These are phyloP conservation scores for Chlorella sp. DNA, from an alignment of 139 green algal genomes.

Conservation along the genomic window DNA sequence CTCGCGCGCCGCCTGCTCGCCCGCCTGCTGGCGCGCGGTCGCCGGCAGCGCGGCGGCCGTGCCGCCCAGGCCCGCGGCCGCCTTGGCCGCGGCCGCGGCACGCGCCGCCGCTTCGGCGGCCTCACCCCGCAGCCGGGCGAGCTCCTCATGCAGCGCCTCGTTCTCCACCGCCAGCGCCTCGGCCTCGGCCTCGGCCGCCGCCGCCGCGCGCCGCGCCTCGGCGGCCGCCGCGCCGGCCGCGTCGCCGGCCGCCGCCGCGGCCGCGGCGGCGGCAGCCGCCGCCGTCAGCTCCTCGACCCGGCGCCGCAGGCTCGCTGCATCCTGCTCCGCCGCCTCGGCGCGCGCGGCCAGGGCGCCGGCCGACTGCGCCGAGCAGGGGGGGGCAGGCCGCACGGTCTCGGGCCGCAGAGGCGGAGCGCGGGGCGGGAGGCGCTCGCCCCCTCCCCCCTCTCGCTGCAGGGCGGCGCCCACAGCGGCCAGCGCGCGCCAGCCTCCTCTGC, in stretches of 20 bases:
- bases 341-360: not conserved
- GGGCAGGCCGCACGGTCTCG: not conserved
- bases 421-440: too few relatives aligned
- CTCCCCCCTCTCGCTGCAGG: too few relatives aligned
- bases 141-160: slow-evolving; percentile 2
- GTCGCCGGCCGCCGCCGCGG: not conserved
- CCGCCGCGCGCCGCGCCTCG: not conserved
- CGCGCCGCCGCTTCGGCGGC: too few relatives aligned
- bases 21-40: not conserved
- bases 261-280: not conserved
- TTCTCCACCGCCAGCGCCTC: slow-evolving; percentile 11
- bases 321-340: slow-evolving; percentile 13
- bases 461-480: too few relatives aligned
- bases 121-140: slow-evolving; percentile 5
- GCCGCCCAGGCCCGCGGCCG: not conserved
- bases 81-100: not conserved
- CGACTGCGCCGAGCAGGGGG: not conserved
- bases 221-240: not conserved
- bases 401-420: too few relatives aligned
- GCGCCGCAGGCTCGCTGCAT: slow-evolving; percentile 7
- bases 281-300: not conserved
- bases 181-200: slow-evolving; percentile 8
- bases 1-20: not conserved
- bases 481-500: too few relatives aligned
- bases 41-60: not conserved